Base-by-base conservation (phyloP, 129 eudicot species). In the Flaveria robusta region DNA sequence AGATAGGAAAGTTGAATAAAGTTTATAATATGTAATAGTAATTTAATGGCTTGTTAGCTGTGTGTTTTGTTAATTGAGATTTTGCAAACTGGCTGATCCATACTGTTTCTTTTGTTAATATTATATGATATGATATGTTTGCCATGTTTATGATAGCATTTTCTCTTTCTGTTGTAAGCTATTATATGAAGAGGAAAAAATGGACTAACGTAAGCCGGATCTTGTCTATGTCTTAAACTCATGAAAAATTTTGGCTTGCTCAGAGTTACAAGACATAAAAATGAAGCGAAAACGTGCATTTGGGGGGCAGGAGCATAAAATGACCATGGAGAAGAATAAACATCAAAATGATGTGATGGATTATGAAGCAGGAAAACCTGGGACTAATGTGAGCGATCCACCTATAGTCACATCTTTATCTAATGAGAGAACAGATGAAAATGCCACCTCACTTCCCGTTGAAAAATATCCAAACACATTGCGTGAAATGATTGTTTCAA, bases 231-330 rank as follows among this genome's bases (percentile, higher is more conserved):
- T 46, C 6, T n/a, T 16, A 49, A 65, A n/a, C 42, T 62, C 20
- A 43, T 49, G 62, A 26, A 3, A 3, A 12, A 3, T 39, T 50
- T 81, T 41, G 71, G 72, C 47, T 7, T 45, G 4, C 27, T 71
- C 29, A 19, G 41, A 45, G 41, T 71, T 29, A 34, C 72, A 19
- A 74, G 87, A 19, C 51, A 50, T 58, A 65, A 54, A 24, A 87
- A 83, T 89, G 95, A 89, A 89, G 79, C 96, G 91, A 71, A 85
- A 67, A 63, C 91, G 96, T 81, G 85, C 86, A 46, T 55, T 50
- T 69, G 79, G 66, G 74, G 76, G 82, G 79, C 75, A 82, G 65
- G 83, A 76, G 47, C 63, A 13, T 52, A 88, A 88, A 79, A 85
- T 64, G 68, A 73, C 74, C 18, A 49, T 26, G 59, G 52, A 27